Evolutionary conservation across 768 basidiomycete genomes (phyloP).

Genomic region (Auriscalpium vulgare): DNA sequence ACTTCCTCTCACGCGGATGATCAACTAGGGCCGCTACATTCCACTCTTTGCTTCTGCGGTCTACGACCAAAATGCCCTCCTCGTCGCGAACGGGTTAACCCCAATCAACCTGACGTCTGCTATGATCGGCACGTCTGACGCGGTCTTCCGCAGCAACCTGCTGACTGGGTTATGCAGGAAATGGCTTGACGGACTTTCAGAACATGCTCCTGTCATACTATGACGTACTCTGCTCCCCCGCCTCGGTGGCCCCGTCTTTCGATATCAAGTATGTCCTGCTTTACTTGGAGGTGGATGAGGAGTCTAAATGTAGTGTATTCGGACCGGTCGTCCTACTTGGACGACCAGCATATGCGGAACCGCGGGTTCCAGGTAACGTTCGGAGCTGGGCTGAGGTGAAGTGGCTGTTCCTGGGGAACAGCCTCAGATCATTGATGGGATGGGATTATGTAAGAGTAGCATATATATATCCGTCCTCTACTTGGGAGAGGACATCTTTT

Average conservation of each 20-base stretch:
- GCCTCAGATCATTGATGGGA: too few relatives aligned
- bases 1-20: not conserved
- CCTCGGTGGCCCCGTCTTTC: not conserved
- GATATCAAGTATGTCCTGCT: not conserved
- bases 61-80: constrained; percentile 16
- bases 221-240: not conserved
- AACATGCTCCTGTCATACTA: not conserved
- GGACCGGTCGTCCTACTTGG: too few relatives aligned
- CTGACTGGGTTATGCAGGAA: not conserved
- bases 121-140: not conserved
- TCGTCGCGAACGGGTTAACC: not conserved
- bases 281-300: too few relatives aligned
- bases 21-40: constrained; percentile 39
- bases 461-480: too few relatives aligned
- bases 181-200: not conserved
- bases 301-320: too few relatives aligned
- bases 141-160: not conserved
- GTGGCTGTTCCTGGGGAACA: too few relatives aligned
- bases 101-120: not conserved
- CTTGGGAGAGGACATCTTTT: too few relatives aligned
- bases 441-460: too few relatives aligned
- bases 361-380: too few relatives aligned
- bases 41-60: constrained; percentile 42
- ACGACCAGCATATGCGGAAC: too few relatives aligned
- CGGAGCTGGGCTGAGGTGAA: too few relatives aligned